Evolutionary conservation across 805 yeast genomes (phyloP), one percentile per base, ranked within the genome.

Genomic region (Metschnikowia colocasiae): DNA sequence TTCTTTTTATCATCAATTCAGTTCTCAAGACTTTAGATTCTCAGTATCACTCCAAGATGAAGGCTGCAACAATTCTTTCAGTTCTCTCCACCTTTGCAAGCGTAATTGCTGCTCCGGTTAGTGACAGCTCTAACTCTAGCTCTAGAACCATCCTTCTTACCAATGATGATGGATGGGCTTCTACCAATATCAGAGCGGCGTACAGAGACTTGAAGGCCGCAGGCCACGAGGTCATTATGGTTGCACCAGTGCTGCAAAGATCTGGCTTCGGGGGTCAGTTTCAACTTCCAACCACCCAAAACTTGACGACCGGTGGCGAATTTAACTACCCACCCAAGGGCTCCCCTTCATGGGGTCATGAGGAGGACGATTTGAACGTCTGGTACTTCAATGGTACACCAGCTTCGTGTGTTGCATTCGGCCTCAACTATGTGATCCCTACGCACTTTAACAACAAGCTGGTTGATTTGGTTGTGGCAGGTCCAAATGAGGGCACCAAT

Each of bases 141-240:
- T 58, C 59, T 48, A 70, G 71, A 54, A 73, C 75, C 59, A 73
- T 76, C 50, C 59, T 78, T 18, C 64, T 78, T 33, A 73, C 82
- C 50, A 79, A 80, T 55, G 84, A 80, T 57, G 84, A 80, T 53
- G 74, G 78, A 16, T 80, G 80, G 79, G 76, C 75, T 2, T 64
- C 82, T 4, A 75, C 82, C 40, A 78, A 78, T 57, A 76, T 80
- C 58, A 73, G 83, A 59, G 80, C 83, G 13, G 61, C 79, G 10
- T 80, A 79, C 70, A 62, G 71, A 43, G 77, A 67, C 30, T 68
- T 56, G 54, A 53, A 47, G 46, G 42, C 13, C 6, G 59, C 58
- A n/a, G 59, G 59, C 7, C 52, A 57, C 48, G 50, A 57, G 27
- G 59, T 57, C 39, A 47, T 57, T 27, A 23, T 57, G 51, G 56